phyloP scores from a whole-genome alignment of 305 asterid species.

The Withania somnifera region DNA sequence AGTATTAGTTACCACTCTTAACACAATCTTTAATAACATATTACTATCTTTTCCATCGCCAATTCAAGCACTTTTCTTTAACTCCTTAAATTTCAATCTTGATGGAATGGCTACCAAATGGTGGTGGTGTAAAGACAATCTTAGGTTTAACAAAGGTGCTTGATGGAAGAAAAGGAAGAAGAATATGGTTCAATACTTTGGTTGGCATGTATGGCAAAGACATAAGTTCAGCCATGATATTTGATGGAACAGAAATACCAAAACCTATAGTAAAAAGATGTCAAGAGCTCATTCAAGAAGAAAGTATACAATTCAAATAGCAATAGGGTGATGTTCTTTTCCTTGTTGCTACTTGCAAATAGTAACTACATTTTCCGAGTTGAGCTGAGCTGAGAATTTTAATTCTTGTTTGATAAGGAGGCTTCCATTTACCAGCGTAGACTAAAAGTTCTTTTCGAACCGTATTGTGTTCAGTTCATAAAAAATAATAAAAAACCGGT shows the following conservation, averaged over 20 bases:
- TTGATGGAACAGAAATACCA: slow-evolving; percentile 63
- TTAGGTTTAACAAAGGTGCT: slow-evolving; percentile 60
- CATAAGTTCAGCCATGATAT: slow-evolving; percentile 53
- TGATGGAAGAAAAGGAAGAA: slow-evolving; percentile 62
- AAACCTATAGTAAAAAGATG: slow-evolving; percentile 42
- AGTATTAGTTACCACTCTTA: too few relatives aligned
- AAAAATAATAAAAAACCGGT: background rate
- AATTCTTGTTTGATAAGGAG: too few relatives aligned
- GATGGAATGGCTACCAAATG: slow-evolving; percentile 66
- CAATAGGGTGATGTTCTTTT: slow-evolving; percentile 64
- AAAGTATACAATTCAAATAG: slow-evolving; percentile 81
- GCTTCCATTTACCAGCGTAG: too few relatives aligned
- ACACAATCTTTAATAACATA: too few relatives aligned
- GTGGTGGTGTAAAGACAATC: slow-evolving; percentile 50
- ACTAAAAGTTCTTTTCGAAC: too few relatives aligned
- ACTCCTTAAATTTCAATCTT: too few relatives aligned
- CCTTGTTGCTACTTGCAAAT: slow-evolving; percentile 64
- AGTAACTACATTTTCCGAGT: background rate
- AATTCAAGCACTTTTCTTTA: too few relatives aligned
- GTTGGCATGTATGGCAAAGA: slow-evolving; percentile 79
- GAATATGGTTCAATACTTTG: slow-evolving; percentile 79
- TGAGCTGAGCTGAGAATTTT: background rate
- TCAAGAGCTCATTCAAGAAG: slow-evolving; percentile 72
- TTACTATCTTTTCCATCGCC: too few relatives aligned
- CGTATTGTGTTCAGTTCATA: background rate